Evolutionary conservation across 768 basidiomycete genomes (phyloP).

Genomic region (Lactarius tabidus): DNA sequence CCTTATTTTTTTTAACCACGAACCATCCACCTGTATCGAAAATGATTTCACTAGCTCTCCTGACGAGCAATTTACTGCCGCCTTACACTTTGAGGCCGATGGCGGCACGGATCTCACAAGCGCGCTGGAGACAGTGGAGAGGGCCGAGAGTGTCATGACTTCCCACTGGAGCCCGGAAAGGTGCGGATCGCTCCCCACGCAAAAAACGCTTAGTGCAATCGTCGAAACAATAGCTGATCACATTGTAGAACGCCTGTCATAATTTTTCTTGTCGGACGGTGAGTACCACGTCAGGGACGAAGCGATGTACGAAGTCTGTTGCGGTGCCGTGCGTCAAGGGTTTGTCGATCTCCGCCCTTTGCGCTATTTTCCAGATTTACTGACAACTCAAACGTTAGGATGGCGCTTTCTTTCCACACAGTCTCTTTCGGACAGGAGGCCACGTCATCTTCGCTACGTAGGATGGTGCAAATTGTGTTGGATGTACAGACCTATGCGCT

Average conservation of each 20-base stretch:
- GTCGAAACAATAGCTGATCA: slow-evolving; percentile 9
- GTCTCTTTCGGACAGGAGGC: slow-evolving; percentile 50
- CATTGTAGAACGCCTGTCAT: slow-evolving; percentile 43
- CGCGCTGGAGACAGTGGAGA: slow-evolving; percentile 41
- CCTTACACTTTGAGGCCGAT: slow-evolving; percentile 34
- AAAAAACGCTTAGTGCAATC: background rate
- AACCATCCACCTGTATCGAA: slow-evolving; percentile 28
- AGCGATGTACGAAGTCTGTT: slow-evolving; percentile 41
- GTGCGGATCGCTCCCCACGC: slow-evolving; percentile 27
- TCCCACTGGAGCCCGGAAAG: slow-evolving; percentile 47
- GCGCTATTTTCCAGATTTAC: background rate
- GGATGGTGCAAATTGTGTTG: slow-evolving; percentile 50
- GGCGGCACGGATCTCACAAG: slow-evolving; percentile 43
- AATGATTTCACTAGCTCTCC: slow-evolving; percentile 48
- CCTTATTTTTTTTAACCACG: slow-evolving; percentile 44
- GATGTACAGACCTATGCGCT: slow-evolving; percentile 46
- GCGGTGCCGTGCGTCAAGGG: slow-evolving; percentile 44
- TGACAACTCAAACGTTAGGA: slow-evolving; percentile 34
- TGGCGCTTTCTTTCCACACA: slow-evolving; percentile 54
- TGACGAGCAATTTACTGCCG: slow-evolving; percentile 37
- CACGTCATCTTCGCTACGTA: slow-evolving; percentile 34
- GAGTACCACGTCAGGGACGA: slow-evolving; percentile 40
- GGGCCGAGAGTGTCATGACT: slow-evolving; percentile 39
- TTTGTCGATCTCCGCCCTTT: slow-evolving; percentile 21
- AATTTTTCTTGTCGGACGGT: slow-evolving; percentile 56